Conservation (phyloP, 208 protist genomes). For the Leptomonas seymouri region DNA sequence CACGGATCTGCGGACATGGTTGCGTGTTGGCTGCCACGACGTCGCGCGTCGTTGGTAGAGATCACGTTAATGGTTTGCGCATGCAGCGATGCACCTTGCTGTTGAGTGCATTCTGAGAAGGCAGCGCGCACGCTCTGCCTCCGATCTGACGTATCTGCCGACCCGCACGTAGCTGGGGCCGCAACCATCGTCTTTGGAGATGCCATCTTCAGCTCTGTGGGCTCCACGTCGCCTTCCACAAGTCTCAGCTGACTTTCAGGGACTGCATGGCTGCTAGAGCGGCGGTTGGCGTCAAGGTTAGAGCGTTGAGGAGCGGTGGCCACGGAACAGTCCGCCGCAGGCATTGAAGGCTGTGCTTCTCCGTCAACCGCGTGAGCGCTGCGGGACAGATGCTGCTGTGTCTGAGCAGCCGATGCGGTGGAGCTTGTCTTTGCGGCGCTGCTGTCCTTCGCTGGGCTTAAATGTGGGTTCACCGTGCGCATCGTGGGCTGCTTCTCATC, state of each 20-base stretch:
- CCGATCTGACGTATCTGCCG: not conserved
- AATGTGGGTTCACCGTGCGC: not conserved
- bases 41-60: not conserved
- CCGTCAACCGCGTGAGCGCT: not conserved
- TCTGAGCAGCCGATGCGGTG: no score
- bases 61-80: conserved; percentile 1
- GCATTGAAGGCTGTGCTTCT: not conserved
- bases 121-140: conserved; percentile 1
- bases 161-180: not conserved
- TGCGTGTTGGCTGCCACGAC: conserved; percentile 3
- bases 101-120: not conserved
- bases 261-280: not conserved
- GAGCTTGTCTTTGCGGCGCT: not conserved
- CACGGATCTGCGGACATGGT: not conserved
- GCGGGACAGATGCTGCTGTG: not conserved
- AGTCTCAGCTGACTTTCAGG: not conserved
- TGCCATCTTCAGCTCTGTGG: not conserved
- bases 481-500: not conserved
- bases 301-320: not conserved
- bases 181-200: not conserved
- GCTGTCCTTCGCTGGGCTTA: not conserved
- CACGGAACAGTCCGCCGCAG: not conserved
- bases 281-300: not conserved
- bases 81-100: not conserved
- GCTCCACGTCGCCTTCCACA: not conserved